A percentile compares a stretch with the other conserved stretches of the same genome.
phyloP scores from a whole-genome alignment of 1,284 basidiomycete species.

The Trichosporon coremiiforme region DNA sequence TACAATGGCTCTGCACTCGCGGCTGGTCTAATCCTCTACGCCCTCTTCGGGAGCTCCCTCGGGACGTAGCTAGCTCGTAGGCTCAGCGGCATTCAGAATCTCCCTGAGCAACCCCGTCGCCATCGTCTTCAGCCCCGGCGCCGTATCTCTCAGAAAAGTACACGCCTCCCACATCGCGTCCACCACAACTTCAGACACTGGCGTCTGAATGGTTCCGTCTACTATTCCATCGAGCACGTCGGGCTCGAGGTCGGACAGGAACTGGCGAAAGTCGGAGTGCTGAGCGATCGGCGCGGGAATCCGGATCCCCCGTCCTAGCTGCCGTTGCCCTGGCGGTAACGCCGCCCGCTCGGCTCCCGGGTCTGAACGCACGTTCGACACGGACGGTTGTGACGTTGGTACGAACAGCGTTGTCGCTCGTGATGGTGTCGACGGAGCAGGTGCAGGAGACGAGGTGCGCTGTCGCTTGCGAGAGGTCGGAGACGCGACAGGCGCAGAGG shows the following conservation, averaged over 20 bases:
- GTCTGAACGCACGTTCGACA: neutral
- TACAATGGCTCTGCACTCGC: too few relatives aligned
- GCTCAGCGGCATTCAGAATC: neutral
- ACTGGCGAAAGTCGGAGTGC: neutral
- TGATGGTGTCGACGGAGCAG: neutral
- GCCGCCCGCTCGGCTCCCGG: too few relatives aligned
- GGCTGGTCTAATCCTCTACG: too few relatives aligned
- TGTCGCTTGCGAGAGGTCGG: neutral
- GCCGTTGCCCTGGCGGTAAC: neutral
- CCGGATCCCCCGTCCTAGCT: neutral
- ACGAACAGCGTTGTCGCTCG: neutral
- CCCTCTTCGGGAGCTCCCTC: too few relatives aligned
- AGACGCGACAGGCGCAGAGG: neutral
- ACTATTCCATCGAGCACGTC: neutral
- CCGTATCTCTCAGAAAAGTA: neutral
- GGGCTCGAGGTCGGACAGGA: neutral
- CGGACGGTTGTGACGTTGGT: neutral
- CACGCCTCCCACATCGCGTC: slow-evolving; percentile 11
- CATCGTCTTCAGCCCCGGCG: neutral
- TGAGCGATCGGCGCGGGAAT: neutral
- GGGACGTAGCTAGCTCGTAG: neutral
- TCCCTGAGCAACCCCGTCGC: slow-evolving; percentile 1
- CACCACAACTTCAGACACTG: neutral
- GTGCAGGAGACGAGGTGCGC: neutral
- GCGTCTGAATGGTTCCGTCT: neutral